Percentiles rank a stretch among this genome's conserved stretches.
Evolutionary conservation across 2,329 filamentous ascomycete genomes (phyloP).

Genomic region (Claviceps pazoutovae): DNA sequence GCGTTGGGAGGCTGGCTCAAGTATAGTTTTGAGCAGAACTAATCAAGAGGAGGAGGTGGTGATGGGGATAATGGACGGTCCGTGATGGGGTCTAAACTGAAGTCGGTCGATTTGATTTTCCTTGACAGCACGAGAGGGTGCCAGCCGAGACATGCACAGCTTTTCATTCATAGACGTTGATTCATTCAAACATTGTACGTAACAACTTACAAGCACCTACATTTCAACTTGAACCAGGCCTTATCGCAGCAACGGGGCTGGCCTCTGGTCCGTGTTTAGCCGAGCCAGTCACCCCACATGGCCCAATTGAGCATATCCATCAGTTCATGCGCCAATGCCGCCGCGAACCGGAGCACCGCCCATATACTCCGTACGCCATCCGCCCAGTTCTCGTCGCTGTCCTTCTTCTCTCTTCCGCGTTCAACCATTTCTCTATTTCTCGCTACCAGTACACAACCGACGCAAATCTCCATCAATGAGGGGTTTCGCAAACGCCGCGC

Average conservation of each 20-base stretch:
- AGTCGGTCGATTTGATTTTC: not conserved
- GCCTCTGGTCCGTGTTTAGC: no score
- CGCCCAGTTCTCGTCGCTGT: no score
- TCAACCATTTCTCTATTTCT: no score
- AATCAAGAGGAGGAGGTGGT: not conserved
- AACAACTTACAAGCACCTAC: not conserved
- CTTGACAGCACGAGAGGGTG: not conserved
- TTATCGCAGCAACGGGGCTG: no score
- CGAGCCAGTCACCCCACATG: no score
- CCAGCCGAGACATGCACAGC: not conserved
- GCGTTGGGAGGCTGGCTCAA: slow-evolving; percentile 58
- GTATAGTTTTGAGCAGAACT: slow-evolving; percentile 42
- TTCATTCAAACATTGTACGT: not conserved
- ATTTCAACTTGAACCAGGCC: not conserved
- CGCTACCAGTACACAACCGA: not conserved
- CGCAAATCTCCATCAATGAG: slow-evolving; percentile 13
- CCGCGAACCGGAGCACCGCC: no score
- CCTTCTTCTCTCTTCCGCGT: no score
- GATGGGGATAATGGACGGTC: not conserved
- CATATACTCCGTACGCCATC: no score
- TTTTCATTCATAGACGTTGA: not conserved
- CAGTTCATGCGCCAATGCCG: no score
- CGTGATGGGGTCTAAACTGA: not conserved
- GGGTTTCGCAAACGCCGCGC: slow-evolving; percentile 16
- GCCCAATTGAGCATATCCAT: no score